Percentiles rank a stretch among this genome's conserved stretches.
phyloP scores from a whole-genome alignment of 345 rosid genomes.

The Heritiera littoralis region DNA sequence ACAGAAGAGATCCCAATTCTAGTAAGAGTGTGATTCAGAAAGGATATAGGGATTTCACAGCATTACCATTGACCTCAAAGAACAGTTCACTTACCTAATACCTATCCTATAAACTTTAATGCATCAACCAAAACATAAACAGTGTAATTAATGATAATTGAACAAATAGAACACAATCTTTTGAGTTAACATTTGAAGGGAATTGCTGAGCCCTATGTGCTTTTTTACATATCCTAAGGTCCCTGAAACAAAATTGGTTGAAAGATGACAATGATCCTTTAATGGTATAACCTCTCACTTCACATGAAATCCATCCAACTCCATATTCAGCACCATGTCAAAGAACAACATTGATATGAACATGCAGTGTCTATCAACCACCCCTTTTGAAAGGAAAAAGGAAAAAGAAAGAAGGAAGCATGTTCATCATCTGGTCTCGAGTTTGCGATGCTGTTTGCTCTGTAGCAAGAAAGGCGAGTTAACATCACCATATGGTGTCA shows the following conservation, averaged over 20 bases:
- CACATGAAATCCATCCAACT: background rate
- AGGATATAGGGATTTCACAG: background rate
- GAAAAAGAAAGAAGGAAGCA: background rate
- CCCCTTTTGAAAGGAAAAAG: background rate
- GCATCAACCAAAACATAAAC: background rate
- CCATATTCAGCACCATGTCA: background rate
- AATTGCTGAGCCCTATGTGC: background rate
- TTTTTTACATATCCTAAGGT: background rate
- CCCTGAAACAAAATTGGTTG: background rate
- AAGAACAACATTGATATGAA: background rate
- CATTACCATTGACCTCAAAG: background rate
- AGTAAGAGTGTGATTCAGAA: too few species aligned
- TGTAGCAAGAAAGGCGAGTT: slow-evolving; percentile 2
- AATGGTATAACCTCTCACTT: slow-evolving; percentile 1
- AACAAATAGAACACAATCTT: background rate
- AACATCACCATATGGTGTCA: background rate
- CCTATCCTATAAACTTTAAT: background rate
- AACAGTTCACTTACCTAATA: background rate
- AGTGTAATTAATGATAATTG: background rate
- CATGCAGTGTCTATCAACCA: background rate
- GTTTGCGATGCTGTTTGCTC: background rate
- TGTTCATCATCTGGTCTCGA: background rate
- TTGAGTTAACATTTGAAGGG: background rate
- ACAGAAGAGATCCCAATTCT: background rate
- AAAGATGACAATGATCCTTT: background rate